These are phyloP conservation scores for Podaxis sp. DNA, from an alignment of 768 basidiomycete species.

Conservation along the genomic window DNA sequence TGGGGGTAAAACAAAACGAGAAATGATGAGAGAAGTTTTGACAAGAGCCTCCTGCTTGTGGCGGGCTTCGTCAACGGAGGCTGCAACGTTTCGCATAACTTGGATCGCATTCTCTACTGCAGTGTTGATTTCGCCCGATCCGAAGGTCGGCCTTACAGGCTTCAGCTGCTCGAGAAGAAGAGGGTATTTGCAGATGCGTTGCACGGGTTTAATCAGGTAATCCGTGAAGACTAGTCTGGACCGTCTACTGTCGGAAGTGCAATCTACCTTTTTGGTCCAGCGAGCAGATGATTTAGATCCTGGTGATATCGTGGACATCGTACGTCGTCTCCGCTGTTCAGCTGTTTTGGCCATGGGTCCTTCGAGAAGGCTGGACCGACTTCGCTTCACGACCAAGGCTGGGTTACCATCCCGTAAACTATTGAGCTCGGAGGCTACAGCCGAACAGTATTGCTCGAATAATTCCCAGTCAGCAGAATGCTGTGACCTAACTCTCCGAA, in stretches of 20 bases:
- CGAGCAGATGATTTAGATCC: conserved; percentile 36
- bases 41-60: conserved; percentile 57
- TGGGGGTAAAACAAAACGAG: conserved; percentile 42
- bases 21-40: conserved; percentile 65
- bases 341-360: conserved; percentile 9
- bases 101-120: conserved; percentile 51
- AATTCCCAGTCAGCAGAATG: conserved; percentile 74
- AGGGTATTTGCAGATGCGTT: conserved; percentile 94
- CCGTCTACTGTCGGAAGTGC: conserved; percentile 18
- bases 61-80: conserved; percentile 78
- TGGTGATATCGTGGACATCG: conserved; percentile 48
- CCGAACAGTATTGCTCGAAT: conserved; percentile 76
- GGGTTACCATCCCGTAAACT: conserved; percentile 17
- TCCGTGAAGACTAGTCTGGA: conserved; percentile 64
- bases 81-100: conserved; percentile 74
- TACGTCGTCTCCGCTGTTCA: conserved; percentile 34
- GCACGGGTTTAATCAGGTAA: conserved; percentile 96
- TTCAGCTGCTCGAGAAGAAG: conserved; percentile 77
- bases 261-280: conserved; percentile 28
- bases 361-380: conserved; percentile 12
- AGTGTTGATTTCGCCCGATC: conserved; percentile 32
- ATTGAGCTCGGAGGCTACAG: conserved; percentile 38
- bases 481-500: conserved; percentile 62
- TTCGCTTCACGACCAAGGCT: conserved; percentile 11
- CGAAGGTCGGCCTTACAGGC: conserved; percentile 13